Base-by-base conservation (phyloP, 768 basidiomycete genomes). In the Boletus pseudopeckii region DNA sequence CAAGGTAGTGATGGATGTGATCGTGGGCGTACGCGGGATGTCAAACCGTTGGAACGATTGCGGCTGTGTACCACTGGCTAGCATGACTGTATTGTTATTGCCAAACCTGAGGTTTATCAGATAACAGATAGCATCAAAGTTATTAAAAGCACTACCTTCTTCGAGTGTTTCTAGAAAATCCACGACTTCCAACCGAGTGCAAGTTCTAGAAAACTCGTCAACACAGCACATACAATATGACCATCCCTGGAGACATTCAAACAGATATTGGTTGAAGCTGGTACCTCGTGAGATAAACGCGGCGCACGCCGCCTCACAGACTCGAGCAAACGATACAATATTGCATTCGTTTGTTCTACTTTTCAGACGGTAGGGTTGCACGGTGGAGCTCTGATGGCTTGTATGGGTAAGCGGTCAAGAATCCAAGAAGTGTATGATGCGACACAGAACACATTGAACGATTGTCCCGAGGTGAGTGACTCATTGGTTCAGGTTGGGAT, bases 21-120 rank as follows among this genome's bases (percentile, higher is more conserved):
- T 48, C 74, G 78, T 50, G 75, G 76, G 18, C 71, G 80, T 56
- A 68, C 73, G 20, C 70, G 71, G 46, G 72, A 66, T 52, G 67
- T 72, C 39, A 76, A 74, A 34, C 74, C 74, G 7, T 57, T 81
- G 30, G 71, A 49, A 50, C 65, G 65, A 58, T 59, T 63, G 53
- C 59, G 63, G 48, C 53, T 57, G 28, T 58, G 56, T 39, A 54
- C 53, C 3, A 41, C 57, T 59, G n/a, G n/a, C n/a, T n/a, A n/a
- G n/a, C n/a, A n/a, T 17, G 11, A 32, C 18, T 42, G 18, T 53
- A 26, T 43, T 1, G n/a, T 43, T 14, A 8, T 22, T 40, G 7
- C 20, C 14, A 7, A 24, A 20, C 17, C 2, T 1, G 7, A 8
- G 28, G 30, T 10, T 10, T 32, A 32, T 32, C 30, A 32, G 30